Base-by-base conservation (phyloP, 345 rosid genomes). In the Heritiera fomes region DNA sequence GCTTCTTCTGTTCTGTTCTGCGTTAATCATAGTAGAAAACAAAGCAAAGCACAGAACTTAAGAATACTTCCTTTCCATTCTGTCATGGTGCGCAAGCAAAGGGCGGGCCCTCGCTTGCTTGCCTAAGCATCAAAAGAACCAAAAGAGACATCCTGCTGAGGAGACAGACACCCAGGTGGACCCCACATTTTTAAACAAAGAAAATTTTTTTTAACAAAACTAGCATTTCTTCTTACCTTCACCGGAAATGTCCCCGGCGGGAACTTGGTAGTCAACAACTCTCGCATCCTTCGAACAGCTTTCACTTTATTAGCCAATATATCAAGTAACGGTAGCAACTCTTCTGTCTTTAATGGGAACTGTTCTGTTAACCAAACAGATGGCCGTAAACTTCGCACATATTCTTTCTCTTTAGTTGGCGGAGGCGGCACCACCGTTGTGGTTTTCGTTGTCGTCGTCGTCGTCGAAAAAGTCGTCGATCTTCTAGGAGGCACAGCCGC, bases 211-310 rank as follows among this genome's bases (percentile, higher is more conserved):
- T 34, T 3, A 6, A 50, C 18, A 40, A 75, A 72, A 52, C 7
- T 45, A 10, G 4, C 40, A 38, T 38, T 10, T 49, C 38, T 11
- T 12, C 79, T 70, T 88, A 96, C 99, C 98, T 96, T 96, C 8
- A 94, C 98, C 85, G 99, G 98, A 28, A 96, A 96, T 0, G 97
- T 96, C 0, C 98, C 98, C 89, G 97, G 85, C 86, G 98, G 99
- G 85, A 96, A 94, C 78, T 94, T 96, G 0, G 99, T 92, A 38
- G 99, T 96, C 80, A 96, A 90, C 80, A 96, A 77, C 62, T 96
- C 99, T 40, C 98, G 85, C 94, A 94, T 87, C 75, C 99, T 83
- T 62, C 98, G 80, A 28, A 94, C 98, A 28, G 99, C 99, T 87
- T 96, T 96, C 69, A 96, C 98, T 80, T 96, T 96, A 32, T 79